Evolutionary conservation across 163 green algal species (phyloP).

Genomic region (Botryococcus braunii): DNA sequence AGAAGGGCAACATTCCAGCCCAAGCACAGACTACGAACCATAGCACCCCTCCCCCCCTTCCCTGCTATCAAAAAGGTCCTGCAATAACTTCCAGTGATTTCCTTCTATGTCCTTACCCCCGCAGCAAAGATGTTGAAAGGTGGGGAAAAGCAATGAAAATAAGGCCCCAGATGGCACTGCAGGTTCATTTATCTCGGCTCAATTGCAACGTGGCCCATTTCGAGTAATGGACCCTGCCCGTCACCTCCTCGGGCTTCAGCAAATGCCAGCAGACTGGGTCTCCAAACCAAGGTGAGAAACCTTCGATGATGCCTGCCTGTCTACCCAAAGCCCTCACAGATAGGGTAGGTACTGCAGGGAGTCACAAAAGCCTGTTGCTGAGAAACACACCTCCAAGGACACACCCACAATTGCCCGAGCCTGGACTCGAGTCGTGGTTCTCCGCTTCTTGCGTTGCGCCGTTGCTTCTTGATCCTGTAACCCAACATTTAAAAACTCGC

Average conservation of each 20-base stretch:
- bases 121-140: too few relatives aligned
- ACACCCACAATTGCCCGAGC: constrained; percentile 73
- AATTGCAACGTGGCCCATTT: too few relatives aligned
- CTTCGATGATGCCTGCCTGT: neutral
- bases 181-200: too few relatives aligned
- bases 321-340: neutral
- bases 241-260: too few relatives aligned
- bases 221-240: too few relatives aligned
- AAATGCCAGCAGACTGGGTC: neutral
- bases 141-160: too few relatives aligned
- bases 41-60: too few relatives aligned
- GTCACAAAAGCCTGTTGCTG: neutral
- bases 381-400: constrained; percentile 60
- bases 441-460: constrained; percentile 83
- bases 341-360: neutral
- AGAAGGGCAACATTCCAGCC: neutral
- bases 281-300: neutral
- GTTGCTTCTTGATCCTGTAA: constrained; percentile 55
- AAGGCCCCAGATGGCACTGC: too few relatives aligned
- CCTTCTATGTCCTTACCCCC: too few relatives aligned
- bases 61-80: too few relatives aligned
- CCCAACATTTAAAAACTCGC: neutral
- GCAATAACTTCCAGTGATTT: too few relatives aligned
- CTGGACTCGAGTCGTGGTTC: constrained; percentile 46
- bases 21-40: constrained; percentile 6